These are phyloP conservation scores for Tolypocladium album DNA, from an alignment of 2,329 filamentous ascomycete genomes.

Conservation along the genomic window DNA sequence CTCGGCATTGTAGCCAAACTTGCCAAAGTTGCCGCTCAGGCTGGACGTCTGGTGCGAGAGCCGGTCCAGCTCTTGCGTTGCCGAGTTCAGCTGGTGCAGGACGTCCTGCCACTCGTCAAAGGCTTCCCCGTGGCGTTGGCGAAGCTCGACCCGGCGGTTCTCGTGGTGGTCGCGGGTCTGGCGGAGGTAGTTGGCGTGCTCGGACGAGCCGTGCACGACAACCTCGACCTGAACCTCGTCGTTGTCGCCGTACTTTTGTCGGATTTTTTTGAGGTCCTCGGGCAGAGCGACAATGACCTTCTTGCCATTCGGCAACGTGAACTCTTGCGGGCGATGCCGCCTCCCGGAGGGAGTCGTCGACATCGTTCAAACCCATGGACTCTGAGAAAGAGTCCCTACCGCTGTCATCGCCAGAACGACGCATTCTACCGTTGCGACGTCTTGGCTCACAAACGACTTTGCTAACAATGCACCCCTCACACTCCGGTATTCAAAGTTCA, in stretches of 20 bases:
- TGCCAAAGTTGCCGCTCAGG: slow-evolving; percentile 50
- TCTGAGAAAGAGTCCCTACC: not conserved
- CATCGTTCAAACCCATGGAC: slow-evolving; percentile 4
- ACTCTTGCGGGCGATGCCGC: slow-evolving; percentile 35
- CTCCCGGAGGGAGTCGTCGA: slow-evolving; percentile 10
- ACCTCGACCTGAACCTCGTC: slow-evolving; percentile 36
- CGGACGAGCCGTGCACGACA: slow-evolving; percentile 44
- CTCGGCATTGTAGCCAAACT: slow-evolving; percentile 51
- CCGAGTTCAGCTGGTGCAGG: slow-evolving; percentile 37
- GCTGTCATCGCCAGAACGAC: not conserved
- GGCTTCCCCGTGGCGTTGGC: slow-evolving; percentile 34
- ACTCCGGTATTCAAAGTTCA: not conserved
- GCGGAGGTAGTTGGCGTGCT: slow-evolving; percentile 34
- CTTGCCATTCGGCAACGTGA: slow-evolving; percentile 43
- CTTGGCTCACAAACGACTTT: not conserved
- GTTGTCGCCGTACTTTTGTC: slow-evolving; percentile 26
- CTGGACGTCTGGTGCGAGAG: slow-evolving; percentile 42
- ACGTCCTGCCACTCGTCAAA: slow-evolving; percentile 47
- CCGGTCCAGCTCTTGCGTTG: slow-evolving; percentile 42
- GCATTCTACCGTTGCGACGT: not conserved
- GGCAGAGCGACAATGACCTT: slow-evolving; percentile 46
- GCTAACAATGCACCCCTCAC: not conserved
- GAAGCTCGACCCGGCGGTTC: slow-evolving; percentile 31
- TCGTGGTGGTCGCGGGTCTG: slow-evolving; percentile 43
- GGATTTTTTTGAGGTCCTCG: slow-evolving; percentile 39